These are phyloP conservation scores for Cenchrus purpureus DNA, from an alignment of 176 grass and related monocot genomes.

Conservation along the genomic window DNA sequence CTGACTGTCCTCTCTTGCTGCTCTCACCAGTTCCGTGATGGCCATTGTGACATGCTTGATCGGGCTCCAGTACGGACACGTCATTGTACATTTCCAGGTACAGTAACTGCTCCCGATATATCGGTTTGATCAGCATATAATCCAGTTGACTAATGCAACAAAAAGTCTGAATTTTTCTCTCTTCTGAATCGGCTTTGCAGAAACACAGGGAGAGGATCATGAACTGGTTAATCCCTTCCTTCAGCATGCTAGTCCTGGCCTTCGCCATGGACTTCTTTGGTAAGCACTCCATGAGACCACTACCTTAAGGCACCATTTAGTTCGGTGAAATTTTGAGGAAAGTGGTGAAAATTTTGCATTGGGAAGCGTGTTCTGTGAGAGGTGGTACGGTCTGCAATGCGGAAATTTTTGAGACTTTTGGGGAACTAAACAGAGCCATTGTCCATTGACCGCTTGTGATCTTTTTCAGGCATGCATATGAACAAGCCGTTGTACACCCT, in stretches of 20 bases:
- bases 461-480: slow-evolving; percentile 69
- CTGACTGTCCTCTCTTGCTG: slow-evolving; percentile 33
- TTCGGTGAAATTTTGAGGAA: too few relatives aligned
- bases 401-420: too few relatives aligned
- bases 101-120: background rate
- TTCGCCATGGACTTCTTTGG: slow-evolving; percentile 75
- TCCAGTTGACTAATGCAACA: background rate
- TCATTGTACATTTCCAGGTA: slow-evolving; percentile 92
- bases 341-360: too few relatives aligned
- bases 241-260: slow-evolving; percentile 64
- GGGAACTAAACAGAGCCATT: too few relatives aligned
- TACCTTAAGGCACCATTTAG: too few relatives aligned
- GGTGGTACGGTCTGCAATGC: too few relatives aligned
- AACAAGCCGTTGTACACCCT: slow-evolving; percentile 88
- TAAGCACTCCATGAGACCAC: slow-evolving; percentile 34
- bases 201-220: slow-evolving; percentile 75
- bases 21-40: slow-evolving; percentile 77
- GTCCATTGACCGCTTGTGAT: background rate
- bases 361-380: too few relatives aligned
- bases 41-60: slow-evolving; percentile 90
- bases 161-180: slow-evolving; percentile 6
- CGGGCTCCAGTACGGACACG: slow-evolving; percentile 89
- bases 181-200: slow-evolving; percentile 48
- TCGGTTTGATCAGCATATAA: slow-evolving; percentile 12
- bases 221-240: slow-evolving; percentile 79